Base-by-base conservation (phyloP, 1,139 yeast species). In the Sporopachydermia cereana region DNA sequence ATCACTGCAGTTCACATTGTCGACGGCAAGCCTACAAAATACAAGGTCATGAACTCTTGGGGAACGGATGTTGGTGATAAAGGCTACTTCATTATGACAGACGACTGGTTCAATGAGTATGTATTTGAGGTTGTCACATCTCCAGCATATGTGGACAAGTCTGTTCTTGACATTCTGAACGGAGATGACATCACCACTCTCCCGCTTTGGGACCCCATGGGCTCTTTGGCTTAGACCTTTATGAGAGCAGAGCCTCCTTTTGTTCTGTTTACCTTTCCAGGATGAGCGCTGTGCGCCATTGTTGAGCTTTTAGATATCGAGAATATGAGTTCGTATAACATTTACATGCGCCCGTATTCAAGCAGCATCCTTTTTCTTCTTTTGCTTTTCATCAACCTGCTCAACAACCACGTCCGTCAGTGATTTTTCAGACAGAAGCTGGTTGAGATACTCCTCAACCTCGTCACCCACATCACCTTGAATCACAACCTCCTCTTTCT, bases 401-500 rank as follows among this genome's bases (percentile, higher is more conserved):
- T 88, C 96, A 23, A 89, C 93, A 64, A 86, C 85, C 51, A 89
- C 84, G 52, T 84, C 88, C 47, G 77, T 71, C 52, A 89, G 66
- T 0, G 95, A 95, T 65, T 85, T 83, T 54, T 86, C 94, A 55
- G 79, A 79, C 55, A 89, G 70, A 52, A 88, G 65, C 45, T 75
- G 76, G 47, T 72, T 77, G 49, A 89, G 76, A 57, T 83, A 84
- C 16, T 69, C 83, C 58, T 83, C 93, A 22, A 91, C 94, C 57
- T 84, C 95, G 54, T 88, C 96, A 51, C 89, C 83, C 43, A 89
- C 93, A 62, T 91, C 98, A 55, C 98, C 98, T 66, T 89, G 97
- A 48, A 89, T 83, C 50, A 86, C 76, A 47, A 89, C 78, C 58
- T 89, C 97, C 52, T 89, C 96, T 59, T 83, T 84, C 64, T 89